phyloP scores from a whole-genome alignment of 2,329 filamentous ascomycete species.

The Chaetomium sp. region DNA sequence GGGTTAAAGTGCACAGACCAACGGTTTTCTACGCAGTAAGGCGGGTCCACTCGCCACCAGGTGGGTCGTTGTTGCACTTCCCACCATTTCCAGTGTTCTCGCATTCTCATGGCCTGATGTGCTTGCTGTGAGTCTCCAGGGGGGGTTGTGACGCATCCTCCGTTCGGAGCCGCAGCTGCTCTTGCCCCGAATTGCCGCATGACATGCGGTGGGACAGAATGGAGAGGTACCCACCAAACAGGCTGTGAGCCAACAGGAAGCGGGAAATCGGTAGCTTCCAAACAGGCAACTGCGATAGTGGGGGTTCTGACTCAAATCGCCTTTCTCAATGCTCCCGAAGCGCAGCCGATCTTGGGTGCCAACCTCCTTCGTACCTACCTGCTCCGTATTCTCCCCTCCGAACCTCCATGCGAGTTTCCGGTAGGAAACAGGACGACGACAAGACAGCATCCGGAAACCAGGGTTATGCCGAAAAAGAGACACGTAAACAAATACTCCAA shows the following conservation, averaged over 20 bases:
- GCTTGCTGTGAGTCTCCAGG: background rate
- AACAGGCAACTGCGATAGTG: background rate
- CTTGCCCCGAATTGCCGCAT: constrained; percentile 20
- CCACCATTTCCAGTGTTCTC: background rate
- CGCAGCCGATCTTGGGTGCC: background rate
- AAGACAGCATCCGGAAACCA: background rate
- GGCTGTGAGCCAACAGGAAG: constrained; percentile 10
- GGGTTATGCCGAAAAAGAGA: constrained; percentile 65
- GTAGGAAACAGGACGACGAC: background rate
- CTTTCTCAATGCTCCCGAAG: background rate
- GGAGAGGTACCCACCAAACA: background rate
- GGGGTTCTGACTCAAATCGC: background rate
- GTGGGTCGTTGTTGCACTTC: background rate
- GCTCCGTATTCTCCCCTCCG: background rate
- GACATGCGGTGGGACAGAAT: constrained; percentile 20
- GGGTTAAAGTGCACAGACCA: constrained; percentile 20
- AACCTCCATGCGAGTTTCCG: constrained; percentile 1
- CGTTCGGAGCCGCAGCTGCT: constrained; percentile 16
- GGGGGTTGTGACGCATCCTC: constrained; percentile 14
- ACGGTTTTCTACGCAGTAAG: constrained; percentile 23
- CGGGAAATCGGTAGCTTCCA: background rate
- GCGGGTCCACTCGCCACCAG: constrained; percentile 6
- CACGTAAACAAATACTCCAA: constrained; percentile 59
- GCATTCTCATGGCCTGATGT: constrained; percentile 2
- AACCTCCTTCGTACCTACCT: background rate